Evolutionary conservation across 352 stramenopile species (phyloP).

Genomic region (Phytophthora brassicae): DNA sequence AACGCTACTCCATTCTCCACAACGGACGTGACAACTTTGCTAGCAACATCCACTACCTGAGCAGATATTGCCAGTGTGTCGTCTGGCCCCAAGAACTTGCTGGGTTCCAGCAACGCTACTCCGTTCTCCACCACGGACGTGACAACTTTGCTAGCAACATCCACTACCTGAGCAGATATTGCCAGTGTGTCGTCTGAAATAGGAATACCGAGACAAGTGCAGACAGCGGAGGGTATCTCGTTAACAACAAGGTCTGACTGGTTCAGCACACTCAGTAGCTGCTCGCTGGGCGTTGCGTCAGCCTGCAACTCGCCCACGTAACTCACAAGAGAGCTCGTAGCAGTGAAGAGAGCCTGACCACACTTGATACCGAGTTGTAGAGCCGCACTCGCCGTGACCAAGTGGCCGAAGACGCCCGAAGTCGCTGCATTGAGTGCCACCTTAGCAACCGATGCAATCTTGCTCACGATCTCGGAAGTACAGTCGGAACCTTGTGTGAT

Average conservation of each 20-base stretch:
- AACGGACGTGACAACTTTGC: slow-evolving; percentile 29
- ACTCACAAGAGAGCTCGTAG: slow-evolving; percentile 34
- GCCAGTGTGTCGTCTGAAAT: slow-evolving; percentile 20
- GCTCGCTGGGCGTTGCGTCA: slow-evolving; percentile 22
- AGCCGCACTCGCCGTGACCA: slow-evolving; percentile 36
- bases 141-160: slow-evolving; percentile 33
- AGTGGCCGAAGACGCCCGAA: slow-evolving; percentile 51
- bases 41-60: slow-evolving; percentile 32
- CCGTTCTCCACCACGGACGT: slow-evolving; percentile 34
- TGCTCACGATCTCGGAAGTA: slow-evolving; percentile 41
- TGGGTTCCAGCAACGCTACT: slow-evolving; percentile 14
- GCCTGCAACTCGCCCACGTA: slow-evolving; percentile 40
- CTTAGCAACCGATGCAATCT: slow-evolving; percentile 48
- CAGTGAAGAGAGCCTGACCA: slow-evolving; percentile 21
- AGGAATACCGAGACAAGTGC: slow-evolving; percentile 47
- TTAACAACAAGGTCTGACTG: slow-evolving; percentile 29
- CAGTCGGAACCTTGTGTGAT: slow-evolving; percentile 66
- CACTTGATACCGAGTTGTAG: slow-evolving; percentile 54
- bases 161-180: slow-evolving; percentile 28
- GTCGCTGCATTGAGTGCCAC: slow-evolving; percentile 50
- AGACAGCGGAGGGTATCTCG: slow-evolving; percentile 37
- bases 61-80: slow-evolving; percentile 25
- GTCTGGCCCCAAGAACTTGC: slow-evolving; percentile 13
- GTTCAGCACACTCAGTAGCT: slow-evolving; percentile 46
- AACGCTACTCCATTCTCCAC: slow-evolving; percentile 26